Percentiles rank a stretch among this genome's conserved stretches.
phyloP scores from a whole-genome alignment of 768 basidiomycete species.

The Amanita molliuscula region DNA sequence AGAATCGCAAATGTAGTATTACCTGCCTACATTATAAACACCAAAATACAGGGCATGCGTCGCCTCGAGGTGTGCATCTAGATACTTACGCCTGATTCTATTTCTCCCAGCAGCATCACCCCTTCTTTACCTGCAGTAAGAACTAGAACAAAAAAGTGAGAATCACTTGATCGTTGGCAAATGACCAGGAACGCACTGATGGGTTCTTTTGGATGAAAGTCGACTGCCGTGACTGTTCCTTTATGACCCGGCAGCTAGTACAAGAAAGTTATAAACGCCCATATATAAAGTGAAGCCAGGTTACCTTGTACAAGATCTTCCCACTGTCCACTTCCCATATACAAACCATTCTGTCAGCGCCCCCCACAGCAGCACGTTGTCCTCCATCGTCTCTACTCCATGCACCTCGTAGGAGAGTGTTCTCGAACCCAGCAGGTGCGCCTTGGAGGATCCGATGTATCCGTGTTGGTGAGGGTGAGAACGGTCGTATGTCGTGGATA shows the following conservation, averaged over 20 bases:
- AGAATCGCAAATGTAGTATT: no score
- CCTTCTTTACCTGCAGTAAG: conserved; percentile 89
- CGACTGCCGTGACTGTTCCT: conserved; percentile 91
- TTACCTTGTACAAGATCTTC: conserved; percentile 70
- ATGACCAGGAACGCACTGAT: conserved; percentile 53
- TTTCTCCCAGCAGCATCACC: conserved; percentile 86
- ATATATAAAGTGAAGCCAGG: not conserved
- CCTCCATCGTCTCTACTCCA: conserved; percentile 89
- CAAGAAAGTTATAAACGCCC: not conserved
- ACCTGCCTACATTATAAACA: not conserved
- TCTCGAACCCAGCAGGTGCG: conserved; percentile 92
- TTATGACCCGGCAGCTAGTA: conserved; percentile 86
- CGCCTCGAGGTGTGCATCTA: not conserved
- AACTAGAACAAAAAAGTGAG: conserved; percentile 36
- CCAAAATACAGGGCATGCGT: not conserved
- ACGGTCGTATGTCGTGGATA: conserved; percentile 90
- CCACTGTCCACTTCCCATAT: conserved; percentile 82
- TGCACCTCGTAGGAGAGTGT: conserved; percentile 67
- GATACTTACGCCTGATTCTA: conserved; percentile 50
- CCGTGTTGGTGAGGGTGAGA: conserved; percentile 75
- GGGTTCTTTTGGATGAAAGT: conserved; percentile 94
- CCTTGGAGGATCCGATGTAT: conserved; percentile 74
- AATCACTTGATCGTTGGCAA: not conserved
- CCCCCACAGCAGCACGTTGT: conserved; percentile 75
- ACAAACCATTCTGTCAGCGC: conserved; percentile 79